Evolutionary conservation across 2,329 filamentous ascomycete genomes (phyloP).

Genomic region (Xylariaceae sp.): DNA sequence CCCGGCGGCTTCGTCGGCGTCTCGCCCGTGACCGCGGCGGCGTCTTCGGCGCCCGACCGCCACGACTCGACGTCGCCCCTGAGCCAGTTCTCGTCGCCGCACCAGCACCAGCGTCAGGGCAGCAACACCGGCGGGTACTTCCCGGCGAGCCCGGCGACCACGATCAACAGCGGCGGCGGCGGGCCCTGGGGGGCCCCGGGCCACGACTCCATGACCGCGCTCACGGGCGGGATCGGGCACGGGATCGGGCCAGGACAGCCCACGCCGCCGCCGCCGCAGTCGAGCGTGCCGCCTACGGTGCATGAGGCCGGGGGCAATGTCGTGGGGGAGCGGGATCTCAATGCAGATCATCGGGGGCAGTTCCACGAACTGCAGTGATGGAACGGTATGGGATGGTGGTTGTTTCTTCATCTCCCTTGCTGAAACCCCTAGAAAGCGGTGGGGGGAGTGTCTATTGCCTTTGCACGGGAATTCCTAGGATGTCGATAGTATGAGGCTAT

Average conservation of each 20-base stretch:
- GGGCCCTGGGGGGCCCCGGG: too few species aligned
- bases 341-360: constrained; percentile 32
- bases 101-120: constrained; percentile 11
- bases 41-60: constrained; percentile 15
- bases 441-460: too few species aligned
- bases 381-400: too few species aligned
- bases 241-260: constrained; percentile 6
- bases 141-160: constrained; percentile 23
- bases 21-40: constrained; percentile 1
- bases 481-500: too few species aligned
- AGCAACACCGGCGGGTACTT: constrained; percentile 11
- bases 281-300: constrained; percentile 11
- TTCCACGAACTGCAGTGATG: constrained; percentile 36
- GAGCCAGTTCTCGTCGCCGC: constrained; percentile 23
- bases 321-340: constrained; percentile 25
- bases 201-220: too few species aligned
- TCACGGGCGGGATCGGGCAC: not conserved
- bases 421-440: too few species aligned
- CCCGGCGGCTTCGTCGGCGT: constrained; percentile 19
- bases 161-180: constrained; percentile 7
- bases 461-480: too few species aligned
- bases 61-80: constrained; percentile 16
- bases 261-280: too few species aligned
- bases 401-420: too few species aligned
- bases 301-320: constrained; percentile 35